A percentile compares a stretch with the other conserved stretches of the same genome.
phyloP scores from a whole-genome alignment of 169 alveolate genomes.

The Cryptosporidium canis region DNA sequence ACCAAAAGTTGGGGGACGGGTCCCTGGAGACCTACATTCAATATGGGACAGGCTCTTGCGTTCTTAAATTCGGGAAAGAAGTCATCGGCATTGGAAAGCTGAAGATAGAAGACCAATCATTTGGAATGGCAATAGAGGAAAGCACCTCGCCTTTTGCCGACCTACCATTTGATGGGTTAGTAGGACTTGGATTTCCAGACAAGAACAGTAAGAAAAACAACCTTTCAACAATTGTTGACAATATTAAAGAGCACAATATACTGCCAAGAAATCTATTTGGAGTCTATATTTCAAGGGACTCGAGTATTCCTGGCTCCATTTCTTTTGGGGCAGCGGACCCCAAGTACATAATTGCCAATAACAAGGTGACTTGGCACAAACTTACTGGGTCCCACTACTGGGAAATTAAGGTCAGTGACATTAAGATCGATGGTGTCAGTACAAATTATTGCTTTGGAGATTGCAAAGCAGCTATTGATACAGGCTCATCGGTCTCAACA shows the following conservation, averaged over 20 bases:
- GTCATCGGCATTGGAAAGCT: conserved; percentile 50
- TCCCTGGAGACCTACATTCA: conserved; percentile 75
- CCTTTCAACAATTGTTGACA: conserved; percentile 80
- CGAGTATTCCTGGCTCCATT: conserved; percentile 70
- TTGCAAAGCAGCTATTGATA: conserved; percentile 91
- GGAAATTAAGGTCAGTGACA: conserved; percentile 86
- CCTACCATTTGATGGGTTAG: conserved; percentile 92
- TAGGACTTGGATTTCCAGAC: conserved; percentile 93
- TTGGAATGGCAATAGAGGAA: conserved; percentile 89
- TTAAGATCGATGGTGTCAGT: conserved; percentile 79
- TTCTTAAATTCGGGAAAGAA: conserved; percentile 62
- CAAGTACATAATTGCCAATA: conserved; percentile 82
- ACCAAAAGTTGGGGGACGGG: conserved; percentile 72
- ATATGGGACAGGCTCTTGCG: conserved; percentile 84
- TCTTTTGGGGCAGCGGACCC: conserved; percentile 90
- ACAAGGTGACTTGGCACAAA: conserved; percentile 88
- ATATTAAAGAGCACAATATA: conserved; percentile 80
- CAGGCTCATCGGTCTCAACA: conserved; percentile 83
- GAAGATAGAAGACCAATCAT: conserved; percentile 82
- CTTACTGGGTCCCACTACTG: conserved; percentile 81
- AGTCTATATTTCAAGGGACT: conserved; percentile 84
- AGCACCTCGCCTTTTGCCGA: conserved; percentile 88
- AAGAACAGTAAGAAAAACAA: conserved; percentile 52
- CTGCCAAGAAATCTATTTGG: conserved; percentile 86
- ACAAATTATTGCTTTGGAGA: conserved; percentile 72